These are phyloP conservation scores for Lachnellula suecica DNA, from an alignment of 2,329 filamentous ascomycete species.

Conservation along the genomic window DNA sequence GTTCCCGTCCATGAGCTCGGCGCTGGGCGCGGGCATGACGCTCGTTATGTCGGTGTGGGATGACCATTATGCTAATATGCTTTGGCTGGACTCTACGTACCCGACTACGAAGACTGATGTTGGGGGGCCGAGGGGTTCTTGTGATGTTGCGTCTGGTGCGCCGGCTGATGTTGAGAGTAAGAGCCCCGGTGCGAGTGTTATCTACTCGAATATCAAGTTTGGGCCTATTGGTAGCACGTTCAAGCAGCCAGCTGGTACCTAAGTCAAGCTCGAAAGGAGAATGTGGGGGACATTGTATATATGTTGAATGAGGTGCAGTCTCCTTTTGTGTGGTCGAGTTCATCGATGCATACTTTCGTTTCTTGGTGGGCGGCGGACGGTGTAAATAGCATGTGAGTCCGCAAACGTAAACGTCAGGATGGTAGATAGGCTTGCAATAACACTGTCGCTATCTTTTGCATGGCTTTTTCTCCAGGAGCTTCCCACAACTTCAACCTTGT, in stretches of 20 bases:
- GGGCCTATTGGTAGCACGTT: slow-evolving; percentile 33
- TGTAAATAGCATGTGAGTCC: too few relatives aligned
- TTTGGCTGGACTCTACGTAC: slow-evolving; percentile 71
- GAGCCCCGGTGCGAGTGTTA: slow-evolving; percentile 44
- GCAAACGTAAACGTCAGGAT: too few relatives aligned
- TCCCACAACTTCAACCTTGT: too few relatives aligned
- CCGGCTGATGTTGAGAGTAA: slow-evolving; percentile 48
- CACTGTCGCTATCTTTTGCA: too few relatives aligned
- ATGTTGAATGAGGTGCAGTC: not conserved
- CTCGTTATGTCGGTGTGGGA: slow-evolving; percentile 61
- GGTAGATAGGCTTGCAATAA: too few relatives aligned
- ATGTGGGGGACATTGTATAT: not conserved
- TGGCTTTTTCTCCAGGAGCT: too few relatives aligned
- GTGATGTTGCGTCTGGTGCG: slow-evolving; percentile 49
- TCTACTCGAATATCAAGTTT: slow-evolving; percentile 34
- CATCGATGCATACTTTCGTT: not conserved
- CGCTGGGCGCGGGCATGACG: slow-evolving; percentile 58
- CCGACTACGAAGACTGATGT: slow-evolving; percentile 46
- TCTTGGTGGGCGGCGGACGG: too few relatives aligned
- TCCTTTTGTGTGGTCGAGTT: not conserved
- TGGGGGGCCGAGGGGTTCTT: slow-evolving; percentile 55
- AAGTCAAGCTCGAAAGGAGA: not conserved
- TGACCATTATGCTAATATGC: slow-evolving; percentile 64
- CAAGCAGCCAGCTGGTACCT: slow-evolving; percentile 6
- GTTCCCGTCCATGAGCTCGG: slow-evolving; percentile 51